phyloP scores from a whole-genome alignment of 1,139 yeast genomes.

The Wickerhamiella infanticola region DNA sequence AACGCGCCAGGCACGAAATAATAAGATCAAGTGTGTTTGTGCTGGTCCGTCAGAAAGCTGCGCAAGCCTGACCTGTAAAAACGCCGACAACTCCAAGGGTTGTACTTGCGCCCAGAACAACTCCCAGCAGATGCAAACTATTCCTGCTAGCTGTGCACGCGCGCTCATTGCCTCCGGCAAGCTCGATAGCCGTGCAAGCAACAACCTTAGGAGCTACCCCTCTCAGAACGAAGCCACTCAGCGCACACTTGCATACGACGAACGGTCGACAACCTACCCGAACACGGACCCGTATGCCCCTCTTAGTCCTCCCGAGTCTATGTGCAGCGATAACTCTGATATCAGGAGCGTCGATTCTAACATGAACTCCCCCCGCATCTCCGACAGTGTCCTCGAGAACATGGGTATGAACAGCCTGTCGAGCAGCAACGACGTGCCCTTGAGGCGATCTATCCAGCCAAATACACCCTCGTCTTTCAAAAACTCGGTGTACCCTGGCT shows the following conservation, averaged over 20 bases:
- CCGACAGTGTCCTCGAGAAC: background rate
- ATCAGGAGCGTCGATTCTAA: too few relatives aligned
- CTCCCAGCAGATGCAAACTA: too few relatives aligned
- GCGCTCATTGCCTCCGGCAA: too few relatives aligned
- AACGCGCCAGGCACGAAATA: conserved; percentile 56
- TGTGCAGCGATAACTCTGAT: background rate
- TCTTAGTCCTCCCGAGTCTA: background rate
- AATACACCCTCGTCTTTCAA: background rate
- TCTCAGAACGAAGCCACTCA: too few relatives aligned
- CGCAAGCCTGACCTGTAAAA: too few relatives aligned
- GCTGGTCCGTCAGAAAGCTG: too few relatives aligned
- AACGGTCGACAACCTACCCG: background rate
- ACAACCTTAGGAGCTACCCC: too few relatives aligned
- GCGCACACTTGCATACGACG: too few relatives aligned
- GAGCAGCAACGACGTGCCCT: background rate
- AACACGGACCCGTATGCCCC: background rate
- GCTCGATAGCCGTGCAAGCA: too few relatives aligned
- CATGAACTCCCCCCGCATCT: background rate
- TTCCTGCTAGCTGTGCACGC: too few relatives aligned
- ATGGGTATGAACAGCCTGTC: background rate
- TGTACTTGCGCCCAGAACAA: too few relatives aligned
- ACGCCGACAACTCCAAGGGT: background rate
- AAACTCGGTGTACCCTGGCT: too few relatives aligned
- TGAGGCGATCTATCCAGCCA: background rate
- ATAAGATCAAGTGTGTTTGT: conserved; percentile 30